Conservation (phyloP, 2,329 filamentous ascomycete species). For the Exophiala xenobiotica region DNA sequence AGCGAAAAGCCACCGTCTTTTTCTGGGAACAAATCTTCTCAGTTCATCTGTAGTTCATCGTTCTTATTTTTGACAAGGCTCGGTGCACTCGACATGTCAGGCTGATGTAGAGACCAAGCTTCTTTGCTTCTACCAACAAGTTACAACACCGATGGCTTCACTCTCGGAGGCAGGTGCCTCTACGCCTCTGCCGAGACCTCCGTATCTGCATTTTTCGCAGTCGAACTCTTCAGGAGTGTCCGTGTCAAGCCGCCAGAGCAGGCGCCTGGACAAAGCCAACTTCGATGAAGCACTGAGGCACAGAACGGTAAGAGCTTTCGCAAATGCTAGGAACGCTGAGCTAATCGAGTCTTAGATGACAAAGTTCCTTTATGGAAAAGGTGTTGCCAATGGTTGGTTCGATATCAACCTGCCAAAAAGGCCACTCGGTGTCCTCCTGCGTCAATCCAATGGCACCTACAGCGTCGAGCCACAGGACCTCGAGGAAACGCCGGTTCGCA, state of each 20-base stretch:
- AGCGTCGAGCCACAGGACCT: slow-evolving; percentile 43
- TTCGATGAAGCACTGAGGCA: slow-evolving; percentile 33
- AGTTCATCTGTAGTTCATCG: slow-evolving; percentile 14
- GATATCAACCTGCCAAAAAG: slow-evolving; percentile 19
- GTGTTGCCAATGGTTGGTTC: slow-evolving; percentile 33
- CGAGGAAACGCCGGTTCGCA: slow-evolving; percentile 41
- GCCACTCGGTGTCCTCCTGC: slow-evolving; percentile 39
- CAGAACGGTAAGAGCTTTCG: slow-evolving; percentile 29
- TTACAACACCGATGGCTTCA: slow-evolving; percentile 17
- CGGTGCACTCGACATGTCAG: slow-evolving; percentile 18
- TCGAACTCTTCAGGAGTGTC: slow-evolving; percentile 25
- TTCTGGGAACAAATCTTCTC: slow-evolving; percentile 18
- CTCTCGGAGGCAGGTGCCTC: slow-evolving; percentile 16
- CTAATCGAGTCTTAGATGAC: slow-evolving; percentile 31
- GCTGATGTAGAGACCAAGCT: slow-evolving; percentile 19
- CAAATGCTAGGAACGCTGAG: slow-evolving; percentile 17
- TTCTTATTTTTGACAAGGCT: slow-evolving; percentile 16
- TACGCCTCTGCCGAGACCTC: slow-evolving; percentile 16
- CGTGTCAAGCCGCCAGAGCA: slow-evolving; percentile 14
- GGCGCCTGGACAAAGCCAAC: slow-evolving; percentile 23
- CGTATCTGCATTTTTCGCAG: slow-evolving; percentile 22
- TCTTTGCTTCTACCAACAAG: slow-evolving; percentile 26
- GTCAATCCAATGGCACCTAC: slow-evolving; percentile 43
- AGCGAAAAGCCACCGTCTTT: slow-evolving; percentile 18
- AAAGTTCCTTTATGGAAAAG: slow-evolving; percentile 33